Evolutionary conservation across 306 rosid species (phyloP).

Genomic region (Begonia peltatifolia): DNA sequence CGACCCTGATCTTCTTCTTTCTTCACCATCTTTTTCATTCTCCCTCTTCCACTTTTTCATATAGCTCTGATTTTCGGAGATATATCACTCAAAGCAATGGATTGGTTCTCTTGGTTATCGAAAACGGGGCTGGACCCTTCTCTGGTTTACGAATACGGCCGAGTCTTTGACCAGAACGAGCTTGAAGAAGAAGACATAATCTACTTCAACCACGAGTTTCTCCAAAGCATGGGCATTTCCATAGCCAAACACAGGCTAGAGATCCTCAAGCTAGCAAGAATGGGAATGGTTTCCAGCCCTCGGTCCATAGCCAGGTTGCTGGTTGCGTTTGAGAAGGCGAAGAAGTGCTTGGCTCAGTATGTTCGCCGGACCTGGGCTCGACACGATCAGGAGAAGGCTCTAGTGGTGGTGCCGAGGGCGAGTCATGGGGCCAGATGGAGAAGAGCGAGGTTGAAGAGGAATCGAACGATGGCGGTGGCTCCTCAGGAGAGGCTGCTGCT

Average conservation of each 20-base stretch:
- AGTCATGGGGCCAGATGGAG: constrained; percentile 24
- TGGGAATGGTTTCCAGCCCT: constrained; percentile 24
- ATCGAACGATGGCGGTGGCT: constrained; percentile 10
- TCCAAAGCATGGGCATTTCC: constrained; percentile 92
- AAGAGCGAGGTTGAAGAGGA: constrained; percentile 31
- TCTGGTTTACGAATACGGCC: constrained; percentile 72
- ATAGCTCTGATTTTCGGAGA: no score
- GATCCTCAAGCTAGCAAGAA: constrained; percentile 55
- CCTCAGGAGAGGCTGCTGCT: constrained; percentile 42
- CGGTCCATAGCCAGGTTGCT: constrained; percentile 35
- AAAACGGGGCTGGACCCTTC: constrained; percentile 62
- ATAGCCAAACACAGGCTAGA: constrained; percentile 90
- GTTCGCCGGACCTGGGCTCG: constrained; percentile 15
- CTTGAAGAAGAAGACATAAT: constrained; percentile 74
- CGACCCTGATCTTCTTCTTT: no score
- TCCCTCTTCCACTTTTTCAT: no score
- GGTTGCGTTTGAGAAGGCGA: constrained; percentile 57
- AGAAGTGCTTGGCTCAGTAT: constrained; percentile 35
- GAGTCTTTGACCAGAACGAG: constrained; percentile 71
- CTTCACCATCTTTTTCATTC: no score
- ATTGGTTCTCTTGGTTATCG: constrained; percentile 95
- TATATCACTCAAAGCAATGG: constrained; percentile 27
- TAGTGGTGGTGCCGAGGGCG: constrained; percentile 48
- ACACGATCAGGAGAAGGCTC: constrained; percentile 40
- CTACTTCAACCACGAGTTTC: constrained; percentile 91